phyloP scores from a whole-genome alignment of 2,329 filamentous ascomycete genomes.

The Zelopaecilomyces penicillatus region DNA sequence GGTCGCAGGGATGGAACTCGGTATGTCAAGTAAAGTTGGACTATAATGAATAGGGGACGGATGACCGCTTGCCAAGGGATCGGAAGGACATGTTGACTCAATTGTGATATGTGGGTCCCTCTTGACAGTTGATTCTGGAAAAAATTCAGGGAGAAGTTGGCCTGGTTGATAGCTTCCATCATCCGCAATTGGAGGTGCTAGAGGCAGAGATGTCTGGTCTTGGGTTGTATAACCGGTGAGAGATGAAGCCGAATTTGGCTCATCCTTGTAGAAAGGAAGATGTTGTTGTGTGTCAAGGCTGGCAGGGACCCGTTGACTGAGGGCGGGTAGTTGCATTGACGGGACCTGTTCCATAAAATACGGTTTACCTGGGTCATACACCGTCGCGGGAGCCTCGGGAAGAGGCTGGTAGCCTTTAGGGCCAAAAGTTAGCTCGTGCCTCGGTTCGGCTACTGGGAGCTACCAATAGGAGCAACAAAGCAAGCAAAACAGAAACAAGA shows the following conservation, averaged over 20 bases:
- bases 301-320: neutral
- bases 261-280: neutral
- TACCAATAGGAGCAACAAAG: neutral
- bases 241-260: neutral
- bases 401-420: conserved; percentile 27
- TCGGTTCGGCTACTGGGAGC: neutral
- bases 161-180: neutral
- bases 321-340: conserved; percentile 6
- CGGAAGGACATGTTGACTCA: neutral
- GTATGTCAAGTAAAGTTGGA: neutral
- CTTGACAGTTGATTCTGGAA: conserved; percentile 3
- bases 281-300: neutral
- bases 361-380: conserved; percentile 21
- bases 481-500: conserved; percentile 1
- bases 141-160: neutral
- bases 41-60: neutral
- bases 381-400: conserved; percentile 14
- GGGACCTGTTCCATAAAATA: conserved; percentile 22
- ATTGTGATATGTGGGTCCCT: neutral
- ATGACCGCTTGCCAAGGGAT: neutral
- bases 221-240: conserved; percentile 1
- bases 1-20: neutral
- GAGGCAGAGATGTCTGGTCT: neutral
- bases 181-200: neutral
- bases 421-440: conserved; percentile 1